phyloP scores from a whole-genome alignment of 805 yeast species.

The Kregervanrija fluxuum region DNA sequence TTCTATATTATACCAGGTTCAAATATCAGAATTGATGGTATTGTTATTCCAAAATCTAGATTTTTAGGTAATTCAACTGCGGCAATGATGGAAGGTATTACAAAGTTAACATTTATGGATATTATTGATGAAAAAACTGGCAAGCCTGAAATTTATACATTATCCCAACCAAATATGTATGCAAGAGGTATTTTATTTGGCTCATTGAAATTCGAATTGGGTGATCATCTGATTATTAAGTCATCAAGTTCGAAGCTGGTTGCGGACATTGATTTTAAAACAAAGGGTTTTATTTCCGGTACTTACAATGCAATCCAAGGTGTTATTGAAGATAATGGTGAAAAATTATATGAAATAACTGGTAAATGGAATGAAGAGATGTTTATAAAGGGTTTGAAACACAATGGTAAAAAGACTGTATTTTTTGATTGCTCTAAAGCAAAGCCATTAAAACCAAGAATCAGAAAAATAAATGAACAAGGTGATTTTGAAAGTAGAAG shows the following conservation, averaged over 20 bases:
- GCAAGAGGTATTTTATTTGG: conserved; percentile 93
- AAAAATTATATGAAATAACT: conserved; percentile 54
- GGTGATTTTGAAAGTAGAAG: conserved; percentile 73
- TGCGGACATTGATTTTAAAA: conserved; percentile 87
- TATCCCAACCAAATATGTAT: conserved; percentile 95
- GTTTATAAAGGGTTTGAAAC: conserved; percentile 50
- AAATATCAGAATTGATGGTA: conserved; percentile 82
- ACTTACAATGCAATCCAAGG: conserved; percentile 88
- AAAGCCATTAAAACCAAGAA: conserved; percentile 51
- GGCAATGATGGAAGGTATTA: conserved; percentile 91
- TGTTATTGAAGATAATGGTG: conserved; percentile 46
- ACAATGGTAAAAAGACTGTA: conserved; percentile 33
- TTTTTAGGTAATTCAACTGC: conserved; percentile 96
- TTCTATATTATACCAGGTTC: conserved; percentile 80
- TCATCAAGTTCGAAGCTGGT: conserved; percentile 51
- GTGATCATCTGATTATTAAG: conserved; percentile 80
- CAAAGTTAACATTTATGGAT: conserved; percentile 61
- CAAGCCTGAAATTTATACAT: conserved; percentile 59
- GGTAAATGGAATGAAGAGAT: conserved; percentile 95
- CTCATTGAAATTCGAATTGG: conserved; percentile 80
- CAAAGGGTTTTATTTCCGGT: conserved; percentile 91
- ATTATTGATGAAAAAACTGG: conserved; percentile 36
- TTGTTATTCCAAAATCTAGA: conserved; percentile 76
- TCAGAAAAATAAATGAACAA: conserved; percentile 75
- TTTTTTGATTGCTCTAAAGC: conserved; percentile 59